Evolutionary conservation across 2,329 filamentous ascomycete species (phyloP).

Genomic region (Colletotrichum sp.): DNA sequence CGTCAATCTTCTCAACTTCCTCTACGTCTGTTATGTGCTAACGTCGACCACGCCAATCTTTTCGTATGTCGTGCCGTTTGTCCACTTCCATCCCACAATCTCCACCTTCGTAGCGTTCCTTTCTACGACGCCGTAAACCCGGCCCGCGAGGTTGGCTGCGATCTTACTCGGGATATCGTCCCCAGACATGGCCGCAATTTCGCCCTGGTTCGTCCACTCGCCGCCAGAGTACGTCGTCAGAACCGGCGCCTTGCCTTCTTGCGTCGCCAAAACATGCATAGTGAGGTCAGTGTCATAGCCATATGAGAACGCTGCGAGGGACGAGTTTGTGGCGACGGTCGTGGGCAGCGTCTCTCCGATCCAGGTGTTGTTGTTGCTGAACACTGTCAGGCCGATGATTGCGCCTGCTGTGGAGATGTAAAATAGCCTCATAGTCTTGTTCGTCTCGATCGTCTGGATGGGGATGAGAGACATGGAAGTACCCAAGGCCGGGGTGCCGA

Average conservation of each 20-base stretch:
- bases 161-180: conserved; percentile 9
- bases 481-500: conserved; percentile 1
- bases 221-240: conserved; percentile 1
- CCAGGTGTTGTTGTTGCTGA: background rate
- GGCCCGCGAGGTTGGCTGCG: conserved; percentile 8
- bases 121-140: conserved; percentile 17
- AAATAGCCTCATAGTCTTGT: conserved; percentile 9
- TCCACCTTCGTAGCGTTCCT: background rate
- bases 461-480: conserved; percentile 10
- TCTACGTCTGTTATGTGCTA: background rate
- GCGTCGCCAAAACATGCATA: conserved; percentile 7
- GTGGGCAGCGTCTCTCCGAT: conserved; percentile 2
- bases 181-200: conserved; percentile 1
- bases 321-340: background rate
- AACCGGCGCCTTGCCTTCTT: background rate
- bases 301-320: conserved; percentile 11
- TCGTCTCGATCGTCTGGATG: background rate
- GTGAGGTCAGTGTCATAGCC: conserved; percentile 16
- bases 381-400: background rate
- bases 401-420: background rate
- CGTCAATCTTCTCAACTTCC: background rate
- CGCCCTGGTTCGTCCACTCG: conserved; percentile 3
- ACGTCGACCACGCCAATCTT: conserved; percentile 14
- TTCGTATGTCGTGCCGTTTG: conserved; percentile 18
- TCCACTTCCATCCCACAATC: conserved; percentile 21